These are phyloP conservation scores for Fusarium dlaminii DNA, from an alignment of 2,329 filamentous ascomycete species.

Conservation along the genomic window DNA sequence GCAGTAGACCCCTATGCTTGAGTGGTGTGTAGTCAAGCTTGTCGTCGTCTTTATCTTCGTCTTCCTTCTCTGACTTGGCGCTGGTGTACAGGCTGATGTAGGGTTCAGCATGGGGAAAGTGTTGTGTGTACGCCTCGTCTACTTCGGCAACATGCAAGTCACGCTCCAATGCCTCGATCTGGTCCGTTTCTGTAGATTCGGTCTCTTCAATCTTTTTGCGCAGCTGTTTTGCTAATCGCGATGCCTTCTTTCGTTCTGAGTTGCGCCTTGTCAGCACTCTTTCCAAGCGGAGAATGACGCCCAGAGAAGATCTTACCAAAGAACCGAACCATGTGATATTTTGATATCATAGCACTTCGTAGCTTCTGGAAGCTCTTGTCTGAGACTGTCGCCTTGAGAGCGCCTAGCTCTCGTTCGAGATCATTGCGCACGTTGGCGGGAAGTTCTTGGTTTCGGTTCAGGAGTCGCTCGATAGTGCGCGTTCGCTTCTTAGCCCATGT, in stretches of 20 bases:
- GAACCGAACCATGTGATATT: constrained; percentile 86
- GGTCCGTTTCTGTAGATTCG: constrained; percentile 62
- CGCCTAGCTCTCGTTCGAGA: constrained; percentile 75
- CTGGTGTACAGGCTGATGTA: constrained; percentile 73
- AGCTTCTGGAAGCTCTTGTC: constrained; percentile 68
- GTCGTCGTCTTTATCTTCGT: constrained; percentile 47
- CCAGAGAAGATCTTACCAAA: constrained; percentile 67
- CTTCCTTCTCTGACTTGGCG: constrained; percentile 47
- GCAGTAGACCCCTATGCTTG: constrained; percentile 55
- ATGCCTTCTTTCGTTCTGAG: constrained; percentile 77
- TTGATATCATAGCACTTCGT: constrained; percentile 75
- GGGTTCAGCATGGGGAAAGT: constrained; percentile 74
- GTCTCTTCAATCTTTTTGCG: constrained; percentile 64
- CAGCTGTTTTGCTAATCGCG: constrained; percentile 71
- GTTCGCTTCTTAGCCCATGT: constrained; percentile 77
- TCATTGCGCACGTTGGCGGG: constrained; percentile 75
- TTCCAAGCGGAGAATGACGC: neutral
- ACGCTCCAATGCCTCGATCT: constrained; percentile 60
- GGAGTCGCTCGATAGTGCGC: constrained; percentile 73
- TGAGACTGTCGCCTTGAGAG: constrained; percentile 71
- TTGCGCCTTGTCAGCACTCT: constrained; percentile 15
- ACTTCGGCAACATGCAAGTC: constrained; percentile 76
- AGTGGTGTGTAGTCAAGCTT: constrained; percentile 43
- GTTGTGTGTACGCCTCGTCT: constrained; percentile 78
- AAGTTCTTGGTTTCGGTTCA: constrained; percentile 69